phyloP scores from a whole-genome alignment of 225 moss, liverwort and hornwort species.

The Rhytidiadelphus loreus region DNA sequence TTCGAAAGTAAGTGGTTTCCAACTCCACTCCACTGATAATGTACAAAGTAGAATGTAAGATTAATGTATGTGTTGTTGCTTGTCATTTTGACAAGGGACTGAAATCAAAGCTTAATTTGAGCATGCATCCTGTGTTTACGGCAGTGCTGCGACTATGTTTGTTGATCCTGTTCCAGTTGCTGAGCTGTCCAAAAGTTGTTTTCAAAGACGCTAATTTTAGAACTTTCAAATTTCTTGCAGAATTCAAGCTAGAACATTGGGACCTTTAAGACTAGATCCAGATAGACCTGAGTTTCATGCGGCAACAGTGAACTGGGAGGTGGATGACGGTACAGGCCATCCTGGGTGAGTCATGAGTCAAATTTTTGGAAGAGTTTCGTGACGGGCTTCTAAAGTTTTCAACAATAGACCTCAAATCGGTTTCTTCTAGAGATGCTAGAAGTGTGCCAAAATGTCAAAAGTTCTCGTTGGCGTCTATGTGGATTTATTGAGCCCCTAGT shows the following conservation, averaged over 20 bases:
- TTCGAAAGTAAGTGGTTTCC: conserved; percentile 47
- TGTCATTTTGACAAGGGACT: not conserved
- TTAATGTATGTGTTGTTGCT: not conserved
- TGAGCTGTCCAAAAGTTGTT: not conserved
- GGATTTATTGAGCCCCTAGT: not conserved
- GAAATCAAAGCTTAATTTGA: not conserved
- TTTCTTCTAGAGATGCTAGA: not conserved
- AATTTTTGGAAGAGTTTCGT: not conserved
- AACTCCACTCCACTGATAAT: not conserved
- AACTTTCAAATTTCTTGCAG: conserved; percentile 29
- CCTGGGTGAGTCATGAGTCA: conserved; percentile 46
- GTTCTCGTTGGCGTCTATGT: not conserved
- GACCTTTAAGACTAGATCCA: conserved; percentile 57
- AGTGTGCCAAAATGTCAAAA: not conserved
- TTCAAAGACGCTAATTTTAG: not conserved
- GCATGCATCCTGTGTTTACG: not conserved
- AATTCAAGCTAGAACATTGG: conserved; percentile 61
- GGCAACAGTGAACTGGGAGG: conserved; percentile 64
- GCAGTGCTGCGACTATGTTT: not conserved
- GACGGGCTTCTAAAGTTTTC: not conserved
- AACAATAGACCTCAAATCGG: not conserved
- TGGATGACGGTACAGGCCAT: conserved; percentile 65
- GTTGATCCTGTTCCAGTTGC: not conserved
- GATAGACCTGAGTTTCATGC: conserved; percentile 71
- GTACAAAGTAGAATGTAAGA: not conserved